Base-by-base conservation (phyloP, 495 filamentous ascomycete species). In the Aspergillus sparsus region DNA sequence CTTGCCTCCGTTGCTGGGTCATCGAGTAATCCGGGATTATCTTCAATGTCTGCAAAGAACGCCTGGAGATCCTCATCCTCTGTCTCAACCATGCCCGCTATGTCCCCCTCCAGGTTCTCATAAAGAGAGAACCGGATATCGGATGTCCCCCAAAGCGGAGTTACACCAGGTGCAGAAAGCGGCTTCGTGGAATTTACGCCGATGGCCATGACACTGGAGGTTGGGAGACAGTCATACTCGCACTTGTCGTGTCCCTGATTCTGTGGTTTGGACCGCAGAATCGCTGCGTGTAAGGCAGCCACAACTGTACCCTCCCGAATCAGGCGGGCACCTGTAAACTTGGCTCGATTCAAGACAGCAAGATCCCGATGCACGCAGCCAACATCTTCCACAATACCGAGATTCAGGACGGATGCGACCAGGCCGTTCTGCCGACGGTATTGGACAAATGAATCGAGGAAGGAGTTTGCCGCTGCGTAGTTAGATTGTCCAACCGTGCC, bases 301-400 rank as follows among this genome's bases (percentile, higher is more conserved):
- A 15, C 5, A 42, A 13, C 13, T 41, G 46, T 6, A 42, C 46
- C 5, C 41, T 42, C 10, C 11, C 12, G 45, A 49, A 57, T 15
- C 49, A 34, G 7, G 37, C 45, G 15, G 42, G 33, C 21, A n/a
- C 16, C 9, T 55, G 36, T 27, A 27, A 27, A 27, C 21, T 27
- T 45, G 53, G 3, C 15, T 55, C 37, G 36, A 44, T 42, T 27
- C 42, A 45, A 15, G 9, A 45, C 12, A 7, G 7, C n/a, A 2
- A 15, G 42, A 15, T 45, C 42, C 42, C n/a, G 10, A 32, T 45
- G 49, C 7, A 57, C 55, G 27, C 37, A 50, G 1, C 55, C 55
- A 8, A 57, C 45, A 16, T 57, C 55, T 39, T 50, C 55, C 55
- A 57, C 49, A 7, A 50, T 45, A n/a, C 55, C 55, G 27, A 57